Base-by-base conservation (phyloP, 441 rosid genomes). In the Monsonia emarginata region DNA sequence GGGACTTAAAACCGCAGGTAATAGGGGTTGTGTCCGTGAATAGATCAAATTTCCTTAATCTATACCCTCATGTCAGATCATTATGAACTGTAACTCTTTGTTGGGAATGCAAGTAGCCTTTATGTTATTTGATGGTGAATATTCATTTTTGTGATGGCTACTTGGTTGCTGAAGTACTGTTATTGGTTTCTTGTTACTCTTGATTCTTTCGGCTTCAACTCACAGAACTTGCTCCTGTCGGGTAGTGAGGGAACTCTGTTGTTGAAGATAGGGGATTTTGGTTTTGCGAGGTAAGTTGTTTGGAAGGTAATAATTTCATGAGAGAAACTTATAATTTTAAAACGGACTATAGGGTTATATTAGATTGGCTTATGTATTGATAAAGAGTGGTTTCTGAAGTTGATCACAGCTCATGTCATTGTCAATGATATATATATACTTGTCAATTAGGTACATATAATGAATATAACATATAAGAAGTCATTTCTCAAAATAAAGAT, bases 1-100 rank as follows among this genome's bases (percentile, higher is more conserved):
- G 95, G 68, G 97, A 88, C 82, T 84, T 90, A 74, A 90, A 90
- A 77, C 97, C 95, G 24, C 92, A 90, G 92, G 95, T 88, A 48
- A 61, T 44, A 10, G 54, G 21, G 54, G 22, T 46, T 32, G 8
- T 46, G 54, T 46, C n/a, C 7, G 16, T 16, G 54, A 5, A 5
- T 16, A n/a, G 54, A 46, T 16, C 16, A 13, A 4, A 16, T 46
- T 46, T 46, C 54, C 54, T 46, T n/a, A 1, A 16, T 46, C 13
- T 46, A n/a, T n/a, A n/a, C n/a, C n/a, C n/a, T n/a, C n/a, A n/a
- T n/a, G n/a, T n/a, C n/a, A n/a, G n/a, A n/a, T n/a, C n/a, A n/a
- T n/a, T n/a, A n/a, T n/a, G n/a, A n/a, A n/a, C n/a, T n/a, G n/a
- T n/a, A n/a, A n/a, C n/a, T n/a, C n/a, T n/a, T 46, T 46, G 54